phyloP scores from a whole-genome alignment of 177 flowering plant genomes.

The Vitis hybrid region DNA sequence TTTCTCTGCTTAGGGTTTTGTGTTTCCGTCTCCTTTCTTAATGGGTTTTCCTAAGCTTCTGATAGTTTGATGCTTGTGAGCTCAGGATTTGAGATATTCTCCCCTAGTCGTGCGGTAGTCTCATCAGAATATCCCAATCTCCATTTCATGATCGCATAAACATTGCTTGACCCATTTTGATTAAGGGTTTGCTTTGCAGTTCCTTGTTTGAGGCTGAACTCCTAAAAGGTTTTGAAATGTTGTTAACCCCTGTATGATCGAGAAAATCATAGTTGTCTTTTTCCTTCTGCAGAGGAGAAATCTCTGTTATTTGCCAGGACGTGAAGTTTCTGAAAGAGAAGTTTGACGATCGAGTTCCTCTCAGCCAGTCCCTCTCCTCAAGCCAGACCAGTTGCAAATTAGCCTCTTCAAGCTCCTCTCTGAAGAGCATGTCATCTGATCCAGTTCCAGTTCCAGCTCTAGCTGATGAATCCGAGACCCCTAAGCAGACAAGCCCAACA shows the following conservation, averaged over 20 bases:
- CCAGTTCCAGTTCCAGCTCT: conserved; percentile 16
- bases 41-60: too few species aligned
- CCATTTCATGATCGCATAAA: too few species aligned
- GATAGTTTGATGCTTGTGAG: too few species aligned
- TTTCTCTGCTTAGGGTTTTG: too few species aligned
- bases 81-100: too few species aligned
- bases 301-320: conserved; percentile 83
- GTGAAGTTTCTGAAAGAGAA: conserved; percentile 69
- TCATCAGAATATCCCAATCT: too few species aligned
- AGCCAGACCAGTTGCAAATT: conserved; percentile 57
- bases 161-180: too few species aligned
- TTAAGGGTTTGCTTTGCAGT: too few species aligned
- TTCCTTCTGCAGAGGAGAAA: conserved; percentile 73
- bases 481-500: conserved; percentile 20
- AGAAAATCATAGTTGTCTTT: neutral
- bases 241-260: neutral
- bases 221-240: too few species aligned
- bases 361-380: conserved; percentile 61
- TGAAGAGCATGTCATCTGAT: conserved; percentile 28
- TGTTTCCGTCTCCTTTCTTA: too few species aligned
- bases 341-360: conserved; percentile 58
- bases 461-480: conserved; percentile 16
- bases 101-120: too few species aligned
- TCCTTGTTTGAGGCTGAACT: too few species aligned
- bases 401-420: conserved; percentile 61